Base-by-base conservation (phyloP, 2,329 filamentous ascomycete species). In the Colletotrichum costaricense region DNA sequence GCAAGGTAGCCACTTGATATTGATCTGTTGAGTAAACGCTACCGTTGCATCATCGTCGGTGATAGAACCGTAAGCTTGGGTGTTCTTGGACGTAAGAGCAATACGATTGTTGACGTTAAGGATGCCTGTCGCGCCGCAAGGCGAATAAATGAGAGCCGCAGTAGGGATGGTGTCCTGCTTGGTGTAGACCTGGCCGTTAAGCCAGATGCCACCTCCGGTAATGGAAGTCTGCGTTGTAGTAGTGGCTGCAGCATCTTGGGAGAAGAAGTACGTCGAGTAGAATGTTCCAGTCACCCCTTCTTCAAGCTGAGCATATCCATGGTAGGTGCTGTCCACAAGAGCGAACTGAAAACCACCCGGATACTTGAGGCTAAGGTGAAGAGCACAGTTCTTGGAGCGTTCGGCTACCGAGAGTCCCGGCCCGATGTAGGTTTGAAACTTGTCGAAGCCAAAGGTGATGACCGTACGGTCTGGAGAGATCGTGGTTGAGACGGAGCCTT, bases 191-290 rank as follows among this genome's bases (percentile, higher is more conserved):
- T 86, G 82, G 70, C 85, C 85, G 3, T 78, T 71, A 14, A 77
- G 79, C 85, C 84, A 86, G 65, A 81, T 74, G 65, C 81, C 83
- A 73, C 84, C 84, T 72, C 85, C 85, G 12, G 76, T 63, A 77
- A 86, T 85, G 57, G 82, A 84, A 42, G 84, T 86, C 72, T 81
- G 79, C 3, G 85, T 86, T 1, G 84, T 86, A 14, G 84, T 84
- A 28, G 84, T 86, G 38, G 84, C 83, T 14, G 76, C 75, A 30
- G 85, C 84, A 65, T 85, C 84, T 78, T 86, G 84, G 54, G 81
- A 83, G 80, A 86, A 86, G 80, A 84, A 86, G 80, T 86, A 86
- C 56, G 84, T 86, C 77, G 83, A 85, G 77, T 82, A 84, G 78
- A 86, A 86, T 63, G 80, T 83, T 33, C 84, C 84, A 7, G 83